A percentile compares a stretch with the other conserved stretches of the same genome.
Conservation (phyloP, 1,284 basidiomycete genomes). For the Thelephora terrestris region DNA sequence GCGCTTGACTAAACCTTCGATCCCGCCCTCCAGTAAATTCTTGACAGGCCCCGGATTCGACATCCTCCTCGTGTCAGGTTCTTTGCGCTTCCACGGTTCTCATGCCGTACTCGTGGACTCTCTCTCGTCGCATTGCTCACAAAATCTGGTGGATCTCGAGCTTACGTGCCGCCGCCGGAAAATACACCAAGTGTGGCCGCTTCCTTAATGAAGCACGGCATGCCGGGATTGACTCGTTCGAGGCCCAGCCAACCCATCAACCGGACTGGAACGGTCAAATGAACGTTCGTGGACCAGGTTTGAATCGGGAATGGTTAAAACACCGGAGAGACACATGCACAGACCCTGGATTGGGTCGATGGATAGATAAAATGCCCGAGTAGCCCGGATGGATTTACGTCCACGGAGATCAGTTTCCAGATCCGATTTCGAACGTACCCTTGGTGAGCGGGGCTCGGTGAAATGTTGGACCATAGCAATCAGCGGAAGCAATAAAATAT, state of each 20-base stretch:
- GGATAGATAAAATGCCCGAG: slow-evolving; percentile 18
- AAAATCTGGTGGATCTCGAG: slow-evolving; percentile 29
- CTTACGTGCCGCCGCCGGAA: slow-evolving; percentile 55
- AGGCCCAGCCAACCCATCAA: slow-evolving; percentile 17
- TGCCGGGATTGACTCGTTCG: slow-evolving; percentile 39
- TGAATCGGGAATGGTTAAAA: slow-evolving; percentile 37
- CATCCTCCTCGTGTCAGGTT: slow-evolving; percentile 54
- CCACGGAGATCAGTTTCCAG: too few relatives aligned
- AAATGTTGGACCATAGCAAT: too few relatives aligned
- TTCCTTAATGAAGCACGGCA: slow-evolving; percentile 36
- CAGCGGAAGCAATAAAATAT: too few relatives aligned
- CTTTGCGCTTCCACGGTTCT: slow-evolving; percentile 55
- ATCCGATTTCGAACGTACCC: too few relatives aligned
- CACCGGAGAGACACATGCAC: slow-evolving; percentile 45
- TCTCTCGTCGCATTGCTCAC: slow-evolving; percentile 37
- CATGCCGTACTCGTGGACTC: slow-evolving; percentile 49
- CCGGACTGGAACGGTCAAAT: slow-evolving; percentile 41
- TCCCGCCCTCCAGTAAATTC: background rate
- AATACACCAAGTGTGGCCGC: slow-evolving; percentile 48
- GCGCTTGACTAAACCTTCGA: slow-evolving; percentile 5
- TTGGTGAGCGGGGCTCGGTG: too few relatives aligned
- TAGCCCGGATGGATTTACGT: too few relatives aligned
- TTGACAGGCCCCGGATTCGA: slow-evolving; percentile 33
- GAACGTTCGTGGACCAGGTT: slow-evolving; percentile 28
- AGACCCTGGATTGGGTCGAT: slow-evolving; percentile 49